Evolutionary conservation across 768 basidiomycete species (phyloP), one percentile per base, ranked within the genome.

Genomic region (Boletus reticulatus): DNA sequence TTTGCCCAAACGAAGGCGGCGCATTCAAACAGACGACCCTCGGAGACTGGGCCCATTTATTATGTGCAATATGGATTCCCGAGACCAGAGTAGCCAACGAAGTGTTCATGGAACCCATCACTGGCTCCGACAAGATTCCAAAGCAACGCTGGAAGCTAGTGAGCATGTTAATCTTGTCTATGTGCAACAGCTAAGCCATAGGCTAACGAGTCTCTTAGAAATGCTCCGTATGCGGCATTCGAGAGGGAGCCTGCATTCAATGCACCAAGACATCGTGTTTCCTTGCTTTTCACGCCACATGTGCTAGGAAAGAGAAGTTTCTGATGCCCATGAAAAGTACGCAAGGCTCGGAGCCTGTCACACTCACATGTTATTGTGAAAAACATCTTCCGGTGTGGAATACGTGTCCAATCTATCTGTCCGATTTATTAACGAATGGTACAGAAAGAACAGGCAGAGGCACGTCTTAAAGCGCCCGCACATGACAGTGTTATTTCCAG

Each of bases 61-160:
- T 98, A 0, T 99, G 97, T 64, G 94, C 96, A 4, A 95, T 99
- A 50, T 99, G 94, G 93, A 86, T 98, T 4, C 95, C 96, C 0
- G 96, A 98, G 69, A 91, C 93, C 14, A 83, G 87, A 22, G 92
- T 98, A 1, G 87, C 87, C 19, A 98, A 98, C 69, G 88, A 94
- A 42, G 89, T 94, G 12, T 97, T 98, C 68, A 98, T 98, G 97
- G 97, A 99, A 65, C 97, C 97, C 12, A 86, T 99, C 29, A 91
- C 92, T 3, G 92, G 92, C 5, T 80, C 93, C 0, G 92, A 98
- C 48, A 83, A 78, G 58, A 89, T 99, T 44, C 84, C 88, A 2
- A 98, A 94, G 67, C 86, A 85, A 63, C 80, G 96, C 10, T 98
- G 95, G 96, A 97, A 89, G 72, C 79, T 99, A 64, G 95, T 97